phyloP scores from a whole-genome alignment of 441 rosid species.

The Populus hybrid region DNA sequence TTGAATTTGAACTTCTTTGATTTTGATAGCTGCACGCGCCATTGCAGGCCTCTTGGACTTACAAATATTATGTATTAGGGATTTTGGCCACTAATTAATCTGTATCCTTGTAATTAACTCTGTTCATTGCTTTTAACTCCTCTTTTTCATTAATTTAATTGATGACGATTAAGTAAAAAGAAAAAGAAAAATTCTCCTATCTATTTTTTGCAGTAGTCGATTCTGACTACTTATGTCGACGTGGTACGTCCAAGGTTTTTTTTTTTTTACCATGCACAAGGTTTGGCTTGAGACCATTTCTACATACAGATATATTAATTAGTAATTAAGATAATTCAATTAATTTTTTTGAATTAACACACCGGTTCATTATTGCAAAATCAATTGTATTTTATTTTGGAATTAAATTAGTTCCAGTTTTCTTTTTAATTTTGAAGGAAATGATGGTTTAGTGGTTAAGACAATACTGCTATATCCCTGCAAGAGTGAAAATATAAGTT shows the following conservation, averaged over 20 bases:
- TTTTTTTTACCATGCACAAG: neutral
- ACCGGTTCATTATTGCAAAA: too few relatives aligned
- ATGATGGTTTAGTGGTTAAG: too few relatives aligned
- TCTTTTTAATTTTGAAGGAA: too few relatives aligned
- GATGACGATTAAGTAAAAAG: neutral
- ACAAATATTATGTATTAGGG: neutral
- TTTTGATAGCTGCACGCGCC: constrained; percentile 20
- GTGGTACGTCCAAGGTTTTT: too few relatives aligned
- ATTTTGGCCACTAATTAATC: constrained; percentile 4
- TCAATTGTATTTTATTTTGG: too few relatives aligned
- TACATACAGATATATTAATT: neutral
- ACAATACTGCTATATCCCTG: too few relatives aligned
- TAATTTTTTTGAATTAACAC: too few relatives aligned
- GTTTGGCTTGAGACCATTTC: neutral
- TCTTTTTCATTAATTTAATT: neutral
- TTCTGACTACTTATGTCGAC: neutral
- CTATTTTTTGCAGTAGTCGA: neutral
- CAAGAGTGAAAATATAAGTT: too few relatives aligned
- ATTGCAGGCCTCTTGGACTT: neutral
- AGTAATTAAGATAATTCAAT: too few relatives aligned
- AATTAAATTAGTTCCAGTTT: too few relatives aligned
- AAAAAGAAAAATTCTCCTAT: too few relatives aligned
- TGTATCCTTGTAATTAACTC: neutral
- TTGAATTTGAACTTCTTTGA: neutral
- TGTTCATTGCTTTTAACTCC: neutral